Evolutionary conservation across 495 filamentous ascomycete species (phyloP).

Genomic region (Ramalina intermedia): DNA sequence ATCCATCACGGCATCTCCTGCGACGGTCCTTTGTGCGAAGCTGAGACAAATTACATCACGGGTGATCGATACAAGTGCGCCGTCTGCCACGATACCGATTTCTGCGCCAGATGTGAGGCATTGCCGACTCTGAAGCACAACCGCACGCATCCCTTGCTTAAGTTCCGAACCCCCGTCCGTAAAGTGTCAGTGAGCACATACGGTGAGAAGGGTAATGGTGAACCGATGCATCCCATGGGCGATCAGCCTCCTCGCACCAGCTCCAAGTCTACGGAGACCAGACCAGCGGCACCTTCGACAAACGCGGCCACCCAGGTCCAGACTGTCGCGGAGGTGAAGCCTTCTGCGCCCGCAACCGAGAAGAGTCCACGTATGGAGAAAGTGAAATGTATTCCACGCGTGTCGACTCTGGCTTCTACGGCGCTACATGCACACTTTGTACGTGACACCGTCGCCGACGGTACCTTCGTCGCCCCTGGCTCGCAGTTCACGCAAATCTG

Average conservation of each 20-base stretch:
- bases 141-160: conserved; percentile 86
- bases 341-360: conserved; percentile 16
- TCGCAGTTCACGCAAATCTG: conserved; percentile 77
- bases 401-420: conserved; percentile 9
- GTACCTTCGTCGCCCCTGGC: conserved; percentile 51
- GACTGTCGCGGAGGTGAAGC: conserved; percentile 59
- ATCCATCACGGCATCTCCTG: conserved; percentile 82
- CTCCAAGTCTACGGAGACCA: conserved; percentile 38
- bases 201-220: conserved; percentile 54
- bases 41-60: conserved; percentile 51
- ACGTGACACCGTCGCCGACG: conserved; percentile 64
- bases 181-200: conserved; percentile 78
- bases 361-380: conserved; percentile 15
- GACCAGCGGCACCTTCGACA: conserved; percentile 28
- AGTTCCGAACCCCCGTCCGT: conserved; percentile 88
- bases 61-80: conserved; percentile 94
- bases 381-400: conserved; percentile 24
- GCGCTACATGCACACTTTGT: conserved; percentile 60
- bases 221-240: conserved; percentile 48
- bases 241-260: conserved; percentile 32
- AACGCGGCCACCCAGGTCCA: conserved; percentile 51
- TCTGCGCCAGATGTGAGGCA: conserved; percentile 90
- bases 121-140: conserved; percentile 76
- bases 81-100: conserved; percentile 90
- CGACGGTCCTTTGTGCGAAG: conserved; percentile 80